Evolutionary conservation across 2,329 filamentous ascomycete genomes (phyloP).

Genomic region (Pseudogymnoascus sp.): DNA sequence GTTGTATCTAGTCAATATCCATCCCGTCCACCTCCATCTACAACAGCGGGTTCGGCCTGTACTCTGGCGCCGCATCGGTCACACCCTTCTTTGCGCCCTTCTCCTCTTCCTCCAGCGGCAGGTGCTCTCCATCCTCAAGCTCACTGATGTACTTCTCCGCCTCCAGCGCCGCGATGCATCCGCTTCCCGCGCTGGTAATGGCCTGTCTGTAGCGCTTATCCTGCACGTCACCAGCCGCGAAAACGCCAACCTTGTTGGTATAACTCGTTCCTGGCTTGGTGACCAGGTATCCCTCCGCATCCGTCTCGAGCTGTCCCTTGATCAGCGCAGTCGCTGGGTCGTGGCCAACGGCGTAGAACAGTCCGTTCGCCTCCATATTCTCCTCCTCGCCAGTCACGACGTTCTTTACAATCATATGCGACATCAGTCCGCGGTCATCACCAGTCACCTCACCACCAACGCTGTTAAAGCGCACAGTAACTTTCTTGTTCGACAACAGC

Average conservation of each 20-base stretch:
- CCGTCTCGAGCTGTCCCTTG: constrained; percentile 81
- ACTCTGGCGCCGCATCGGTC: constrained; percentile 50
- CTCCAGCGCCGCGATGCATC: constrained; percentile 91
- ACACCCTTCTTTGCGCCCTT: constrained; percentile 34
- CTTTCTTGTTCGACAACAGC: constrained; percentile 74
- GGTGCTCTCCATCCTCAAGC: constrained; percentile 23
- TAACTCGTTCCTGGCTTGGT: constrained; percentile 82
- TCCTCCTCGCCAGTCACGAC: constrained; percentile 66
- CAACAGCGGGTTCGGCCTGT: constrained; percentile 55
- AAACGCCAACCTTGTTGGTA: constrained; percentile 85
- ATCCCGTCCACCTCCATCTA: constrained; percentile 28
- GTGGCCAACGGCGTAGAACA: constrained; percentile 97
- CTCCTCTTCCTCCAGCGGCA: constrained; percentile 23
- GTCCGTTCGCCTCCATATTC: constrained; percentile 78
- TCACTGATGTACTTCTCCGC: constrained; percentile 90
- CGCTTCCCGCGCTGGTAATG: constrained; percentile 88
- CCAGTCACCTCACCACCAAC: constrained; percentile 77
- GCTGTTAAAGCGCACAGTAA: constrained; percentile 80
- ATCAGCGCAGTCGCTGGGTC: constrained; percentile 87
- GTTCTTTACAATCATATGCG: constrained; percentile 75
- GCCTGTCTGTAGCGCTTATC: constrained; percentile 98
- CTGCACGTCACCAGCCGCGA: constrained; percentile 94
- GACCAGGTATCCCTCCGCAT: constrained; percentile 82
- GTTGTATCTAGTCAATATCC: constrained; percentile 5
- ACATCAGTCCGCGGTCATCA: constrained; percentile 80